Percentiles rank a stretch among this genome's conserved stretches.
phyloP scores from a whole-genome alignment of 805 yeast species.

The Candida quercuum region DNA sequence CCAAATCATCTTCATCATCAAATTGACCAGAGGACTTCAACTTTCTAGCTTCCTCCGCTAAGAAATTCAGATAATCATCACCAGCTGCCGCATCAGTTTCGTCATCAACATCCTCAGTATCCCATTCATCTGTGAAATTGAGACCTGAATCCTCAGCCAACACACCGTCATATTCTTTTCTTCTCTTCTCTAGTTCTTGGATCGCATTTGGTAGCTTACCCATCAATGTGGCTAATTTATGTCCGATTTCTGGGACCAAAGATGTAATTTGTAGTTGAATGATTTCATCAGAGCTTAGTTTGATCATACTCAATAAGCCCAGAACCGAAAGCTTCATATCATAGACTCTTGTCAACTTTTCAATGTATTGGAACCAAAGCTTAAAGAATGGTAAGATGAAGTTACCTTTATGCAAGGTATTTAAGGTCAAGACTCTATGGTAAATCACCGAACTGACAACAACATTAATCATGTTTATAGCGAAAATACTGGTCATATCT shows the following conservation, averaged over 20 bases:
- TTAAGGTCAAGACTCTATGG: conserved; percentile 50
- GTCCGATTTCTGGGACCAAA: conserved; percentile 44
- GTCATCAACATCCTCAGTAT: conserved; percentile 27
- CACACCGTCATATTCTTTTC: conserved; percentile 35
- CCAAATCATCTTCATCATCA: conserved; percentile 35
- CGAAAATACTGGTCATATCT: conserved; percentile 27
- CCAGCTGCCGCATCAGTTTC: conserved; percentile 28
- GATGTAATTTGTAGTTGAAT: conserved; percentile 29
- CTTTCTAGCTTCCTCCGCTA: conserved; percentile 39
- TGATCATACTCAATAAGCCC: conserved; percentile 51
- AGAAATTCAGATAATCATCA: conserved; percentile 44
- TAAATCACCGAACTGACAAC: conserved; percentile 60
- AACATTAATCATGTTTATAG: conserved; percentile 50
- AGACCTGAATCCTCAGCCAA: conserved; percentile 24
- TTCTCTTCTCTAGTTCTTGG: conserved; percentile 53
- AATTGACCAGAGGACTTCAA: conserved; percentile 29
- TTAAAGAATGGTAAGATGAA: conserved; percentile 48
- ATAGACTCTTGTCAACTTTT: conserved; percentile 60
- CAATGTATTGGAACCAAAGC: conserved; percentile 55
- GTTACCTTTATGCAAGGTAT: conserved; percentile 39
- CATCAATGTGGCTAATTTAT: conserved; percentile 45
- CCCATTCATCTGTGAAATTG: conserved; percentile 20
- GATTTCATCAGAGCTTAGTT: conserved; percentile 24
- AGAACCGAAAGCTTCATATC: conserved; percentile 75
- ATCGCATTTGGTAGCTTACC: conserved; percentile 69